phyloP scores from a whole-genome alignment of 306 rosid genomes.

The Rosa multiflora region DNA sequence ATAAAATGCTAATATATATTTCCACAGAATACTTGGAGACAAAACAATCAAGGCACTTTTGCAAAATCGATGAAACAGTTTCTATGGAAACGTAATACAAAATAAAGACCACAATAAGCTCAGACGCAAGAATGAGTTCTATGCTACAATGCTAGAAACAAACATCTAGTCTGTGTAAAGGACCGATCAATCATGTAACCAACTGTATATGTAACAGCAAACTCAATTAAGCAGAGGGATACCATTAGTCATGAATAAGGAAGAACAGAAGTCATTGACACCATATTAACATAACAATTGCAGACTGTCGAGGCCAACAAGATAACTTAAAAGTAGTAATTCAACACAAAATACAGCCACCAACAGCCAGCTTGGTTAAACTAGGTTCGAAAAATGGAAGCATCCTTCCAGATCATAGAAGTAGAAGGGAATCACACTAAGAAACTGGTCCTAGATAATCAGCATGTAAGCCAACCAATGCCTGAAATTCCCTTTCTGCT shows the following conservation, averaged over 20 bases:
- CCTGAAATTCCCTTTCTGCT: conserved; percentile 87
- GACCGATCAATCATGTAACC: not conserved
- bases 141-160: not conserved
- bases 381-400: not conserved
- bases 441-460: conserved; percentile 78
- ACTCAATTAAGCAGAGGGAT: not conserved
- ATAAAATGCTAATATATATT: too few species aligned
- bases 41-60: not conserved
- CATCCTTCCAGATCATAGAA: not conserved
- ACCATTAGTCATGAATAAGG: not conserved
- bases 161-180: not conserved
- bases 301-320: not conserved
- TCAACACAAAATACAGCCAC: not conserved
- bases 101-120: not conserved
- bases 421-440: conserved; percentile 9
- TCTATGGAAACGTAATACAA: not conserved
- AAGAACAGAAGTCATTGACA: not conserved
- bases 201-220: not conserved
- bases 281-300: not conserved
- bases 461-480: conserved; percentile 80
- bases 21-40: not conserved
- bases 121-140: not conserved
- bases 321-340: not conserved
- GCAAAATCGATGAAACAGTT: not conserved
- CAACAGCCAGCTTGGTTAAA: not conserved